phyloP scores from a whole-genome alignment of 1,284 basidiomycete species.

The Rhodotorula sp. region DNA sequence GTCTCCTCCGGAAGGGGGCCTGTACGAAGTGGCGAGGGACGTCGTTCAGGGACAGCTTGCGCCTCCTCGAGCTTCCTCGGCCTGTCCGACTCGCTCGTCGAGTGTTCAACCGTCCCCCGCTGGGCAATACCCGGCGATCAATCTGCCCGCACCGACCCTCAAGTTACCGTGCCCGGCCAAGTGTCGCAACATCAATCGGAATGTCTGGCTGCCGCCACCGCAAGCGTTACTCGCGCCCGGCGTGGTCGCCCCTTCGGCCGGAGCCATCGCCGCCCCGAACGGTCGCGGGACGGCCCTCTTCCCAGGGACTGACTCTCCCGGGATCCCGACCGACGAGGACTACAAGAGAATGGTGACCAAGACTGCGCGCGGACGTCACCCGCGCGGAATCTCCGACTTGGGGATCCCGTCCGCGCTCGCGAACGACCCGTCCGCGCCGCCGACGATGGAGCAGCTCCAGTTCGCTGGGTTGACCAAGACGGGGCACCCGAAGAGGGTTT shows the following conservation, averaged over 20 bases:
- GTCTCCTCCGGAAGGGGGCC: too few relatives aligned
- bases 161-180: too few relatives aligned
- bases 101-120: too few relatives aligned
- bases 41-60: too few relatives aligned
- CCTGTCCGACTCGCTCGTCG: too few relatives aligned
- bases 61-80: too few relatives aligned
- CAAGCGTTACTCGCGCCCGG: constrained; percentile 32
- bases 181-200: background rate
- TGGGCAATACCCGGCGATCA: too few relatives aligned
- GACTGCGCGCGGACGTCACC: constrained; percentile 42
- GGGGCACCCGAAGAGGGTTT: constrained; percentile 44
- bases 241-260: background rate
- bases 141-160: too few relatives aligned
- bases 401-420: constrained; percentile 21
- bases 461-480: constrained; percentile 38
- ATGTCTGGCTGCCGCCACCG: constrained; percentile 31
- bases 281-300: background rate
- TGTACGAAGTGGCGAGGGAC: too few relatives aligned
- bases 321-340: constrained; percentile 17
- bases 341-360: constrained; percentile 42
- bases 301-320: constrained; percentile 13
- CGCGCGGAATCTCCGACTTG: constrained; percentile 35
- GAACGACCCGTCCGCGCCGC: constrained; percentile 26
- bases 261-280: constrained; percentile 1
- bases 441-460: constrained; percentile 31